Evolutionary conservation across 257 asterid species (phyloP).

Genomic region (Rauvolfia tetraphylla): DNA sequence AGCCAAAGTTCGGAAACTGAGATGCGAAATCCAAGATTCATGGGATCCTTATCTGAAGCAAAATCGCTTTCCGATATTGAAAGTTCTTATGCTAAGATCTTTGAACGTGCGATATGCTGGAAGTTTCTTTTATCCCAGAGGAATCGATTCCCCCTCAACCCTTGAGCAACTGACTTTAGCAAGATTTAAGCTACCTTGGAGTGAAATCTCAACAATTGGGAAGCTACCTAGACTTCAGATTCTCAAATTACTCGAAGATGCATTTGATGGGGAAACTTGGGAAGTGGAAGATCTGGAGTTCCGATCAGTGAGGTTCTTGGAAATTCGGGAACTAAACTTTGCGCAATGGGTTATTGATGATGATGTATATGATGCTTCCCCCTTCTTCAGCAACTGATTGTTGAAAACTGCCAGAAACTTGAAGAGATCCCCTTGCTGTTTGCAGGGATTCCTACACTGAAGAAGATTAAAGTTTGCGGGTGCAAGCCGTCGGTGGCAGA

Average conservation of each 20-base stretch:
- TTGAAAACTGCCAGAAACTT: background rate
- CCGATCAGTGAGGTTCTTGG: background rate
- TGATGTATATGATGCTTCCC: background rate
- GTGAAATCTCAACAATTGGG: conserved; percentile 20
- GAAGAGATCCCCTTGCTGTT: background rate
- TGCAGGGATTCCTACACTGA: background rate
- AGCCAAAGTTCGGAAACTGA: background rate
- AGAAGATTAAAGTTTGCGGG: background rate
- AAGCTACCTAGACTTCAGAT: background rate
- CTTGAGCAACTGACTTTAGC: conserved; percentile 31
- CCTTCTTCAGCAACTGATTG: background rate
- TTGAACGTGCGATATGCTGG: too few relatives aligned
- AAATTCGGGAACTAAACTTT: background rate
- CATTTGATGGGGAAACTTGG: background rate
- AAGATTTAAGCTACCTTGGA: conserved; percentile 37
- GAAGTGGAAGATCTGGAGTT: background rate
- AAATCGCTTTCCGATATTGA: too few relatives aligned
- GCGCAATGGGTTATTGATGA: background rate
- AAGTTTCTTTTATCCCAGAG: background rate
- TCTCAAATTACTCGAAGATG: background rate
- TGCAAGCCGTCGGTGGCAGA: background rate
- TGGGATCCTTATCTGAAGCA: background rate
- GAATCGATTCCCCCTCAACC: too few relatives aligned
- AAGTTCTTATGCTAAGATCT: too few relatives aligned
- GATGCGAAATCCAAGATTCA: background rate